These are phyloP conservation scores for Chalciporus sphaerocephalus DNA, from an alignment of 768 basidiomycete genomes.

Conservation along the genomic window DNA sequence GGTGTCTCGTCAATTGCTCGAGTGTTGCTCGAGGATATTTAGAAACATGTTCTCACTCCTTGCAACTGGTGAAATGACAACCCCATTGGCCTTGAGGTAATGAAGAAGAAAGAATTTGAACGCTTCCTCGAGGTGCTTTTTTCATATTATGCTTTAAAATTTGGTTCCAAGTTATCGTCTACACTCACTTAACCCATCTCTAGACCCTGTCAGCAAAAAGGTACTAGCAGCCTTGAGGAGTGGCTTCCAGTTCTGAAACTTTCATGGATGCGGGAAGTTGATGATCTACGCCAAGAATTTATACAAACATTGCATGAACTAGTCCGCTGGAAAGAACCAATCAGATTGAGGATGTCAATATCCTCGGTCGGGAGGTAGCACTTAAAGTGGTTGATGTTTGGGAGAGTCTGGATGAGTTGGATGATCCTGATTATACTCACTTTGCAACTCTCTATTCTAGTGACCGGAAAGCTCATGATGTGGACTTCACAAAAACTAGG, in stretches of 20 bases:
- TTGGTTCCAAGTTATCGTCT: background rate
- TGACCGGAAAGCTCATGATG: too few species aligned
- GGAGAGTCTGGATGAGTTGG: background rate
- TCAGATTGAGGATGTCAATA: constrained; percentile 2
- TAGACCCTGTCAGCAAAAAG: background rate
- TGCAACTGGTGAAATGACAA: background rate
- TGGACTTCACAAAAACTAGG: too few species aligned
- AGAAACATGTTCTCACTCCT: constrained; percentile 13
- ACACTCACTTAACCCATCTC: background rate
- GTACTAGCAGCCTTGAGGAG: constrained; percentile 14
- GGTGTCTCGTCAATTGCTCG: constrained; percentile 10
- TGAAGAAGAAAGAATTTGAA: constrained; percentile 10
- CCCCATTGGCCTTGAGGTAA: constrained; percentile 15
- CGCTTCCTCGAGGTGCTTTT: constrained; percentile 9
- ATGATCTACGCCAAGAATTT: background rate
- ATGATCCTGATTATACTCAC: too few species aligned
- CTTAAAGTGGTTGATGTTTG: constrained; percentile 1
- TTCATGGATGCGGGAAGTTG: constrained; percentile 34
- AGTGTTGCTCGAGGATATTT: constrained; percentile 12
- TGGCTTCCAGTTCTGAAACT: constrained; percentile 37
- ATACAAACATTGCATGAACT: background rate
- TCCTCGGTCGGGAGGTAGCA: constrained; percentile 3
- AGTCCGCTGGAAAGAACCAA: constrained; percentile 1
- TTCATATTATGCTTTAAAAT: constrained; percentile 6
- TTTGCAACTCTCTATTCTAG: too few species aligned